Conservation (phyloP, 495 filamentous ascomycete genomes). For the Penicillium manginii region DNA sequence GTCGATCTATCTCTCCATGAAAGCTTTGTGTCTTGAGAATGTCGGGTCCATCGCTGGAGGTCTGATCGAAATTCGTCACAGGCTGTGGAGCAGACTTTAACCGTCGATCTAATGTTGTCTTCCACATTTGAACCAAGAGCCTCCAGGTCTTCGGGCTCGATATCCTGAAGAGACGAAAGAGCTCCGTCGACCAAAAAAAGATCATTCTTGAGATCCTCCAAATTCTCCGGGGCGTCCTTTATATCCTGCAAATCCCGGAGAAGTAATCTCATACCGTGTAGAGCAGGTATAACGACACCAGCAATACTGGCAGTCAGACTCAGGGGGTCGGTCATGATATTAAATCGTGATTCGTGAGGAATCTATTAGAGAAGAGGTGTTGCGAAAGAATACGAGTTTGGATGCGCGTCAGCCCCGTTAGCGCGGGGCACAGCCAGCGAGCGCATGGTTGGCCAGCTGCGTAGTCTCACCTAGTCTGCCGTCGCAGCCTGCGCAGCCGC, state of each 20-base stretch:
- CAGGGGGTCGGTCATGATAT: slow-evolving; percentile 38
- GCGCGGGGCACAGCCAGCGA: background rate
- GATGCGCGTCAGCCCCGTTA: background rate
- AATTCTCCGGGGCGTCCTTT: slow-evolving; percentile 39
- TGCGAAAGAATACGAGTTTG: background rate
- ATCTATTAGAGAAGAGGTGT: background rate
- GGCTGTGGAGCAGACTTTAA: slow-evolving; percentile 30
- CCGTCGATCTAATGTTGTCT: slow-evolving; percentile 32
- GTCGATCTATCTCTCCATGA: slow-evolving; percentile 10
- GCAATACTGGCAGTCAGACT: slow-evolving; percentile 39
- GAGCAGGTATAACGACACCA: slow-evolving; percentile 39
- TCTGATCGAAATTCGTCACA: slow-evolving; percentile 27
- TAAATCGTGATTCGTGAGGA: background rate
- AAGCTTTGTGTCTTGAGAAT: slow-evolving; percentile 10
- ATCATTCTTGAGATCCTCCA: slow-evolving; percentile 35
- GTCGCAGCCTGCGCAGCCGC: background rate
- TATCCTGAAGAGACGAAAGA: slow-evolving; percentile 35
- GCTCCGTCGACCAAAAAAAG: slow-evolving; percentile 34
- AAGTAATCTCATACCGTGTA: slow-evolving; percentile 40
- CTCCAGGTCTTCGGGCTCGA: slow-evolving; percentile 39
- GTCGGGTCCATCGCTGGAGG: slow-evolving; percentile 17
- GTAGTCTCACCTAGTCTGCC: background rate
- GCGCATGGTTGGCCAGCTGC: background rate
- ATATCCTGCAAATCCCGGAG: slow-evolving; percentile 41
- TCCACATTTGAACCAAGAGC: slow-evolving; percentile 36